Conservation (phyloP, 306 rosid species). For the Crotalaria pallida region DNA sequence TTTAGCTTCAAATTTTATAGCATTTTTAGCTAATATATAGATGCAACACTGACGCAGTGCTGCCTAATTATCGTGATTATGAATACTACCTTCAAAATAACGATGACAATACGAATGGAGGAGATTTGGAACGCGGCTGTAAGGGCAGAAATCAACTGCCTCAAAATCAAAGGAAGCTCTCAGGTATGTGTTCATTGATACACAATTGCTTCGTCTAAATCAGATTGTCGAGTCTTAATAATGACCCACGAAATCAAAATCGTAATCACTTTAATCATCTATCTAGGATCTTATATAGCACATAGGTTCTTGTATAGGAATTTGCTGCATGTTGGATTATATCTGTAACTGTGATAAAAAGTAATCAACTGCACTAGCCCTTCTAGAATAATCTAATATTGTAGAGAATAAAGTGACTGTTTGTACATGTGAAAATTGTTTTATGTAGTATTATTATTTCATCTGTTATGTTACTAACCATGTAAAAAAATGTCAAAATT, state of each 20-base stretch:
- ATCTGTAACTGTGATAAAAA: no score
- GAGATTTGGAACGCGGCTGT: conserved; percentile 25
- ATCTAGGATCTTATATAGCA: no score
- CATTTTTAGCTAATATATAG: not conserved
- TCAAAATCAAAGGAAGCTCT: conserved; percentile 1
- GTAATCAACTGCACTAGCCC: no score
- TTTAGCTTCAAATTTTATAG: not conserved
- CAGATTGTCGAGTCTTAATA: no score
- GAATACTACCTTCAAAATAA: not conserved
- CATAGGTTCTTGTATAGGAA: no score
- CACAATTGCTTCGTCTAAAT: no score
- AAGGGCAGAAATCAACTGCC: not conserved
- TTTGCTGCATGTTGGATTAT: no score
- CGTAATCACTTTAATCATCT: no score
- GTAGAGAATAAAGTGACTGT: not conserved
- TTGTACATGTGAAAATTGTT: not conserved
- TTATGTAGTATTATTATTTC: not conserved
- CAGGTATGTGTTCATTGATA: conserved; percentile 5
- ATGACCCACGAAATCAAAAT: no score
- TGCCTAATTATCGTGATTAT: conserved; percentile 24
- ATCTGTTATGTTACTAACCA: not conserved
- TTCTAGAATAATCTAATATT: no score
- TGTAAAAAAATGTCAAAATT: not conserved
- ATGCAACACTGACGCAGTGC: conserved; percentile 14
- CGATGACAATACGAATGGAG: not conserved